phyloP scores from a whole-genome alignment of 2,329 filamentous ascomycete species.

The Clonostachys chloroleuca region DNA sequence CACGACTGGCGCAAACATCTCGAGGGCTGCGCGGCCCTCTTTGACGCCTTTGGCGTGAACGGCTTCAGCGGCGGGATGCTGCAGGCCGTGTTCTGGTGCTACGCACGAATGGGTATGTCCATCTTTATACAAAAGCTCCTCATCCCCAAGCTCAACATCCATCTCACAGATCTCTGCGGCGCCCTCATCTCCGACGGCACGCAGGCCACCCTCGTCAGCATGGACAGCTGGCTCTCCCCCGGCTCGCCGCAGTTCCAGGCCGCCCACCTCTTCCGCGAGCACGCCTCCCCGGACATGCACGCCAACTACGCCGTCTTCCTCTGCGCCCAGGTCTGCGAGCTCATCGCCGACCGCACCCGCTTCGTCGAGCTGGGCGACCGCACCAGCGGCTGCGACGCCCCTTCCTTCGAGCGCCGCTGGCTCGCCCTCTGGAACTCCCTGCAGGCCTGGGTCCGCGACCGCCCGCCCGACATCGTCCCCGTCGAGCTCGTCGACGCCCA shows the following conservation, averaged over 20 bases:
- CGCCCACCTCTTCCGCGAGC: constrained; percentile 23
- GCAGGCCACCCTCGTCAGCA: constrained; percentile 44
- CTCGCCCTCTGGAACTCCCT: constrained; percentile 41
- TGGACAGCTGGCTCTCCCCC: constrained; percentile 38
- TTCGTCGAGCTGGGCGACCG: constrained; percentile 38
- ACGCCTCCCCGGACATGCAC: constrained; percentile 41
- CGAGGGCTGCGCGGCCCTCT: constrained; percentile 52
- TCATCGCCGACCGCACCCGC: constrained; percentile 42
- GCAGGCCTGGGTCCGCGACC: constrained; percentile 38
- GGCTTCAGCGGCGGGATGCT: constrained; percentile 46
- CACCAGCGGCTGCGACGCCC: constrained; percentile 33
- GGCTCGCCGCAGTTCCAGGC: constrained; percentile 27
- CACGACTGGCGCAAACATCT: constrained; percentile 51
- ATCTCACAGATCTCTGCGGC: constrained; percentile 43
- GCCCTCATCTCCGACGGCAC: constrained; percentile 50
- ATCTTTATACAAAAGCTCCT: not conserved
- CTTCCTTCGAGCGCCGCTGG: constrained; percentile 38
- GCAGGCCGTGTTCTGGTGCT: constrained; percentile 56
- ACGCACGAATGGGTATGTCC: constrained; percentile 46
- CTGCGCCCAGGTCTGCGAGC: constrained; percentile 43
- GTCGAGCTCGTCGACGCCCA: constrained; percentile 33
- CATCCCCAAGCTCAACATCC: not conserved
- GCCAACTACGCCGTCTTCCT: constrained; percentile 57
- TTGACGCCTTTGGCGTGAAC: constrained; percentile 46
- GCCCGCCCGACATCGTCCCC: constrained; percentile 40